Conservation (phyloP, 441 rosid genomes). For the Gossypium schwendimanii region DNA sequence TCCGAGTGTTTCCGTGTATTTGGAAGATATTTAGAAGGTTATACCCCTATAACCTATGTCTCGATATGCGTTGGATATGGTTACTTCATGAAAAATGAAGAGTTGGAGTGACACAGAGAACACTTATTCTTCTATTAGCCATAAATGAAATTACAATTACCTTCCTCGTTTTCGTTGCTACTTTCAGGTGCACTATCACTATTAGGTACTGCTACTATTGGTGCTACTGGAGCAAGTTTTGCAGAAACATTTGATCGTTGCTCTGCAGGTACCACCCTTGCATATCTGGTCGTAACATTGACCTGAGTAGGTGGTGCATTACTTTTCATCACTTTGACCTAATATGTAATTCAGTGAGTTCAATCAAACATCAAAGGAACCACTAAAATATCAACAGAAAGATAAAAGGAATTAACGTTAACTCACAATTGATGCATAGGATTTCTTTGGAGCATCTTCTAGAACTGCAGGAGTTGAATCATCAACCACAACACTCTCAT, state of each 20-base stretch:
- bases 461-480: constrained; percentile 34
- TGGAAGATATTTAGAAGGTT: background rate
- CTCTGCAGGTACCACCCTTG: constrained; percentile 32
- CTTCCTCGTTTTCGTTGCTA: constrained; percentile 51
- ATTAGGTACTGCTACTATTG: constrained; percentile 27
- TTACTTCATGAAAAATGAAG: background rate
- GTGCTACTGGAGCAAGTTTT: constrained; percentile 27
- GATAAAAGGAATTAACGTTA: constrained; percentile 1
- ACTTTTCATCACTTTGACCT: constrained; percentile 56
- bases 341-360: constrained; percentile 9
- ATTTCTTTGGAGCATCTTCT: constrained; percentile 63
- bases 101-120: background rate
- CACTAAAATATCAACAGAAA: background rate
- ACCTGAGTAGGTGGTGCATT: constrained; percentile 31
- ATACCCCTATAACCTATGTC: background rate
- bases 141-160: constrained; percentile 27
- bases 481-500: constrained; percentile 23
- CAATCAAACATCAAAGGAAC: constrained; percentile 7
- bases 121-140: background rate
- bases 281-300: constrained; percentile 34
- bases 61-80: background rate
- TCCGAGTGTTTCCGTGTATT: background rate
- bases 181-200: constrained; percentile 43
- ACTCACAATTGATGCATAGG: constrained; percentile 86
- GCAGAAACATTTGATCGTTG: constrained; percentile 23